Conservation (phyloP, 2,329 filamentous ascomycete genomes). For the Claviceps lovelessii region DNA sequence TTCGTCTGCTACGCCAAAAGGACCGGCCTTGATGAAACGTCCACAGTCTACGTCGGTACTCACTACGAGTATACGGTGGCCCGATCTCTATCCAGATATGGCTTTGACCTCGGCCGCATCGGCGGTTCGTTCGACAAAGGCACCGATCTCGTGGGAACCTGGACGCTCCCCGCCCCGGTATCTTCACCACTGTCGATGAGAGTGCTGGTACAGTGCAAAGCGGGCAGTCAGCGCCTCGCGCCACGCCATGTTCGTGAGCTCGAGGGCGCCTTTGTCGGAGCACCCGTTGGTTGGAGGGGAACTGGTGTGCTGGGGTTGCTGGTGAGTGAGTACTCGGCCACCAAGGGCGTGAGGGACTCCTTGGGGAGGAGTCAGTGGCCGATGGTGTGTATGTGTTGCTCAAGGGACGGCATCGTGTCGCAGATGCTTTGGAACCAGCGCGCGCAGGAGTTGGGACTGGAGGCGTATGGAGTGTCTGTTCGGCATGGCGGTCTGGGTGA, state of each 20-base stretch:
- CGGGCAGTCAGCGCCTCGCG: constrained; percentile 32
- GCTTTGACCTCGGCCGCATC: constrained; percentile 50
- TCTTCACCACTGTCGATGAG: constrained; percentile 21
- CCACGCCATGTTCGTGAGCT: constrained; percentile 58
- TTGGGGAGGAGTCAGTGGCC: constrained; percentile 53
- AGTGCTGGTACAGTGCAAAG: constrained; percentile 57
- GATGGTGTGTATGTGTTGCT: constrained; percentile 56
- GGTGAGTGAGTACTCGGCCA: constrained; percentile 54
- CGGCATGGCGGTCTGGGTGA: constrained; percentile 22
- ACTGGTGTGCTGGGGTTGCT: constrained; percentile 54
- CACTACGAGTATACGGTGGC: constrained; percentile 62
- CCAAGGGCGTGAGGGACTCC: constrained; percentile 63
- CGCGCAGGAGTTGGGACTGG: constrained; percentile 48
- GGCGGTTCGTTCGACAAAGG: constrained; percentile 55
- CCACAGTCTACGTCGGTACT: constrained; percentile 55
- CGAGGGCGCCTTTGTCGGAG: constrained; percentile 61
- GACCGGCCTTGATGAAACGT: constrained; percentile 37
- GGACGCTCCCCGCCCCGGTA: constrained; percentile 35
- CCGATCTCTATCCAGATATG: constrained; percentile 39
- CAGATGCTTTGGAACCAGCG: constrained; percentile 62
- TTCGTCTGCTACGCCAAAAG: constrained; percentile 51
- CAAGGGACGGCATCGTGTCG: constrained; percentile 38
- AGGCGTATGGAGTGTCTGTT: constrained; percentile 39
- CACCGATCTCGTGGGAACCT: constrained; percentile 60
- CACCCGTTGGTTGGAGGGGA: constrained; percentile 58